Conservation (phyloP, 176 grass and related monocot species). For the Pontederia crassipes region DNA sequence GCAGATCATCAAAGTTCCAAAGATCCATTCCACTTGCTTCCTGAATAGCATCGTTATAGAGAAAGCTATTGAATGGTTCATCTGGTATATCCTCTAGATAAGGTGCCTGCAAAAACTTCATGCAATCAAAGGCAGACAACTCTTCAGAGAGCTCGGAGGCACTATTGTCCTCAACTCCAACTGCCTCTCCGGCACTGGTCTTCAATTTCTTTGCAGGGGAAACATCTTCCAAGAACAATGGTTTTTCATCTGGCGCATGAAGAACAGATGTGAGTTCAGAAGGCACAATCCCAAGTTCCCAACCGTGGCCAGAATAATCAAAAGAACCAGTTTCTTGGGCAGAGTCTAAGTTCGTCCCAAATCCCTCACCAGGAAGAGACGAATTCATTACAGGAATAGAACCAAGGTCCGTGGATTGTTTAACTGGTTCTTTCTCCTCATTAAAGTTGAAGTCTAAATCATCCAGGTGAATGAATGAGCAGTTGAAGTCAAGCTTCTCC, state of each 20-base stretch:
- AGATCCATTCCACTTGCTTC: background rate
- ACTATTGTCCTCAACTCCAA: background rate
- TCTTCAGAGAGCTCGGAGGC: background rate
- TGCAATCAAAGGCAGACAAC: background rate
- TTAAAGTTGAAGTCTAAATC: background rate
- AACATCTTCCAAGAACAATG: background rate
- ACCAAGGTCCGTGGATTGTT: background rate
- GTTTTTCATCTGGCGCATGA: background rate
- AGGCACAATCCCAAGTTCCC: background rate
- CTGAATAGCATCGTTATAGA: background rate
- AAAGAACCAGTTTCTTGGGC: background rate
- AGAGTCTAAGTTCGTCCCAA: background rate
- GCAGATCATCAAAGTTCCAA: slow-evolving; percentile 10
- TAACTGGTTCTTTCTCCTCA: background rate
- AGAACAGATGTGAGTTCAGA: background rate
- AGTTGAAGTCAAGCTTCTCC: background rate
- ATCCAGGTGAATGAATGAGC: background rate
- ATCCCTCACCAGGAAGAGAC: background rate
- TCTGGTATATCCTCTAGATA: background rate
- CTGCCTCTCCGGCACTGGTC: background rate
- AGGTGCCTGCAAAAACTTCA: background rate
- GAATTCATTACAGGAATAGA: background rate
- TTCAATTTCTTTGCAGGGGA: background rate
- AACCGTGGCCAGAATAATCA: background rate
- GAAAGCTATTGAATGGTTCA: background rate